Evolutionary conservation across 140 eudicot genomes (phyloP).

Genomic region (Oenanthe javanica): DNA sequence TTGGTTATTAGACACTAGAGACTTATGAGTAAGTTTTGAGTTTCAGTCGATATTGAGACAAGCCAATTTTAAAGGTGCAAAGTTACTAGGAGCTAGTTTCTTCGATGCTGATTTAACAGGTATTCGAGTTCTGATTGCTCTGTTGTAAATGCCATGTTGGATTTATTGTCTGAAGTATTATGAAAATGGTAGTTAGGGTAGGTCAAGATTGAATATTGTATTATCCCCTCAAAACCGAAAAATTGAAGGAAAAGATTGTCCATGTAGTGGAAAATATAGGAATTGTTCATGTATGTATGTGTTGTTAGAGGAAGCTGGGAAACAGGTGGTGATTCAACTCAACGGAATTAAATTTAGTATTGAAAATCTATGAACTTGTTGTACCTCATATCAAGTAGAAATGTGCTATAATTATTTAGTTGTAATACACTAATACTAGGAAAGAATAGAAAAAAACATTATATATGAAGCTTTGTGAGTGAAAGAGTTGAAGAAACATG

Average conservation of each 20-base stretch:
- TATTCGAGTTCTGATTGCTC: conserved; percentile 3
- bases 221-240: neutral
- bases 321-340: neutral
- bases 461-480: neutral
- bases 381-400: neutral
- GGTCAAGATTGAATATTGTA: neutral
- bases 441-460: neutral
- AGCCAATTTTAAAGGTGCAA: conserved; percentile 86
- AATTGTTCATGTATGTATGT: neutral
- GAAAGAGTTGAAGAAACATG: neutral
- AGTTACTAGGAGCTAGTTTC: conserved; percentile 94
- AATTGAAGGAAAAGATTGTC: neutral
- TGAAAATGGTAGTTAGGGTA: neutral
- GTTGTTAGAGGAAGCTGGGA: neutral
- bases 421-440: too few species aligned
- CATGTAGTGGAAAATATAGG: neutral
- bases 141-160: neutral
- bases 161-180: neutral
- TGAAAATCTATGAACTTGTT: too few species aligned
- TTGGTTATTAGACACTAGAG: neutral
- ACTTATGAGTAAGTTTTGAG: neutral
- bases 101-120: conserved; percentile 99
- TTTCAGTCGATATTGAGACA: conserved; percentile 84
- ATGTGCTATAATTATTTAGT: neutral
- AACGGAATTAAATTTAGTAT: neutral